Evolutionary conservation across 2,329 filamentous ascomycete genomes (phyloP).

Genomic region (Periglandula ipomoeae): DNA sequence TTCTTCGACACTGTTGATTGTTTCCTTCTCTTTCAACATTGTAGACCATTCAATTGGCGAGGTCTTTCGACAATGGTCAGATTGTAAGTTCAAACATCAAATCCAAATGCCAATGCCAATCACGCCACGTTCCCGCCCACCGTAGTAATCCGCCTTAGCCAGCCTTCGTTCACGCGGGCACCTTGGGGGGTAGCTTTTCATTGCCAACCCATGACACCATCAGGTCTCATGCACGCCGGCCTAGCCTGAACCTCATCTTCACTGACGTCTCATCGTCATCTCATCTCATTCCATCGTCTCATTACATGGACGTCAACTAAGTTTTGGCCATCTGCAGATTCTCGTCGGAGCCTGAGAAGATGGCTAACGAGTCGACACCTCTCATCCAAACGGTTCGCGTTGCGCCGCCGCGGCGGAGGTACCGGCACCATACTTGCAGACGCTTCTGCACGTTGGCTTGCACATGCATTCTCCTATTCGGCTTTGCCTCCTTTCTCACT

Average conservation of each 20-base stretch:
- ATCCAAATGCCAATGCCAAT: background rate
- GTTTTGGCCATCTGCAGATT: constrained; percentile 6
- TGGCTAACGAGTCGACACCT: constrained; percentile 51
- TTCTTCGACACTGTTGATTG: background rate
- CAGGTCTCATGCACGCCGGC: too few relatives aligned
- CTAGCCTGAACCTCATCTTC: background rate
- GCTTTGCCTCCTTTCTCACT: constrained; percentile 40
- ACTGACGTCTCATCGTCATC: background rate
- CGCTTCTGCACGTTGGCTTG: constrained; percentile 57
- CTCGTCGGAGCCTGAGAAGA: constrained; percentile 18
- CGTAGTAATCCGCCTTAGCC: background rate
- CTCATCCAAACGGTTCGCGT: constrained; percentile 56
- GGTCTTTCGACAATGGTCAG: background rate
- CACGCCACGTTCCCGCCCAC: background rate
- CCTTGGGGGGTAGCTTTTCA: background rate
- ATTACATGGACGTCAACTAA: background rate
- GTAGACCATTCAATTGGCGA: background rate
- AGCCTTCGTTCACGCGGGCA: background rate
- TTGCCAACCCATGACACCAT: background rate
- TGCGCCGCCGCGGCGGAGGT: constrained; percentile 42
- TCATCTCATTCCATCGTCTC: background rate
- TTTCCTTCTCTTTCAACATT: background rate
- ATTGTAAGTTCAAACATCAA: background rate
- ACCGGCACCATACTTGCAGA: constrained; percentile 50
- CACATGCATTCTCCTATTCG: constrained; percentile 42